These are phyloP conservation scores for Xylaria sp. DNA, from an alignment of 2,329 filamentous ascomycete genomes.

Conservation along the genomic window DNA sequence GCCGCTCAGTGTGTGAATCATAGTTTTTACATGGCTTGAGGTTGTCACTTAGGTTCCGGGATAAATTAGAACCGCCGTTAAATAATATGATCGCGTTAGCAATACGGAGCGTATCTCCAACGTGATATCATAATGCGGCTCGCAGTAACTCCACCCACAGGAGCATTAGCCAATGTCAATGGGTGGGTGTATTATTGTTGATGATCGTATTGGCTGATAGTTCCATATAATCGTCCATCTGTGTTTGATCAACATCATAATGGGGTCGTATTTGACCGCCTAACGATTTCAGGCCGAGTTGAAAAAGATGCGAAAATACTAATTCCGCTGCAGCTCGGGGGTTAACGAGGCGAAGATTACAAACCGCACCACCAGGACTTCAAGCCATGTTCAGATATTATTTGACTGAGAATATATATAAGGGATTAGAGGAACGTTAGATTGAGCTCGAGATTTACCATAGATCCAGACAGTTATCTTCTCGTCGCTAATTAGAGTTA, in stretches of 20 bases:
- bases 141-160: too few relatives aligned
- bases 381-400: background rate
- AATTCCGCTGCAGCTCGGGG: conserved; percentile 29
- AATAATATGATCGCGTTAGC: background rate
- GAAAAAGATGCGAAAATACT: background rate
- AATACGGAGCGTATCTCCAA: background rate
- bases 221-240: background rate
- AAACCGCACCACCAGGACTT: background rate
- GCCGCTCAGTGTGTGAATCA: background rate
- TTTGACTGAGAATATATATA: background rate
- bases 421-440: background rate
- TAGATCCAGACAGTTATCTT: background rate
- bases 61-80: background rate
- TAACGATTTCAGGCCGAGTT: background rate
- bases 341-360: conserved; percentile 13
- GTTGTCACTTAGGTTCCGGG: background rate
- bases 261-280: background rate
- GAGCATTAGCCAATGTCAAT: background rate
- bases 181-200: background rate
- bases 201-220: background rate
- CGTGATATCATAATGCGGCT: background rate
- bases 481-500: background rate
- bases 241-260: background rate
- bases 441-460: background rate
- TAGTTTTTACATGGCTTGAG: background rate